Evolutionary conservation across 257 asterid species (phyloP).

Genomic region (Solanum clarkiae): DNA sequence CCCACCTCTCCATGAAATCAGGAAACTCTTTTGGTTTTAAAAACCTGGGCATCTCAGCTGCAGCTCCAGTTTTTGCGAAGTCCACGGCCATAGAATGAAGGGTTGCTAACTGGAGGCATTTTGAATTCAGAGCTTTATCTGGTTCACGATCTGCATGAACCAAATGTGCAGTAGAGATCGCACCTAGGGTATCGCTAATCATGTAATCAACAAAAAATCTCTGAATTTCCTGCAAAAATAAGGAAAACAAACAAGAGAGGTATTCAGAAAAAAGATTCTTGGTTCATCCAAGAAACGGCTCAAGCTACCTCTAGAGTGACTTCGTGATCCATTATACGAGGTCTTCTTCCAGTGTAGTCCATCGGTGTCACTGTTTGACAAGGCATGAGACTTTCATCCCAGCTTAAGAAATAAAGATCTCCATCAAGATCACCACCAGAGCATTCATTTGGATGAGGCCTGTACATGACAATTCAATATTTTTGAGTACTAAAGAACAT

Average conservation of each 20-base stretch:
- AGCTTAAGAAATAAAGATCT: constrained; percentile 79
- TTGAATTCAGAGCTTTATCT: constrained; percentile 57
- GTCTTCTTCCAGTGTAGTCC: constrained; percentile 86
- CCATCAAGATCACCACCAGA: constrained; percentile 99
- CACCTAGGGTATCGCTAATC: constrained; percentile 76
- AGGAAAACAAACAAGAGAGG: neutral
- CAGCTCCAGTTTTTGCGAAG: constrained; percentile 87
- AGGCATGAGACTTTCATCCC: constrained; percentile 73
- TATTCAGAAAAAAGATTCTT: neutral
- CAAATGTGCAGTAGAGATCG: constrained; percentile 83
- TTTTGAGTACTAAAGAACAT: neutral
- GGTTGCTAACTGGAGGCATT: constrained; percentile 75
- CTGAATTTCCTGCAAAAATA: constrained; percentile 68
- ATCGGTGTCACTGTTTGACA: constrained; percentile 61
- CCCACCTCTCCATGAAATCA: constrained; percentile 90
- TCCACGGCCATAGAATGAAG: constrained; percentile 99
- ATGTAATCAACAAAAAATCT: constrained; percentile 79
- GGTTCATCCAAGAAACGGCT: neutral
- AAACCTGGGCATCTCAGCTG: constrained; percentile 82
- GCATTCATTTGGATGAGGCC: constrained; percentile 99
- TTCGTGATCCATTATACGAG: constrained; percentile 77
- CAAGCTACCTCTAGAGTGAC: constrained; percentile 67
- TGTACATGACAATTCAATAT: constrained; percentile 12
- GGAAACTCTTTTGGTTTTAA: constrained; percentile 77
- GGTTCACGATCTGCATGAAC: constrained; percentile 84